Conservation (phyloP, 2,329 filamentous ascomycete species). For the Stachybotrys chlorohalonatus region DNA sequence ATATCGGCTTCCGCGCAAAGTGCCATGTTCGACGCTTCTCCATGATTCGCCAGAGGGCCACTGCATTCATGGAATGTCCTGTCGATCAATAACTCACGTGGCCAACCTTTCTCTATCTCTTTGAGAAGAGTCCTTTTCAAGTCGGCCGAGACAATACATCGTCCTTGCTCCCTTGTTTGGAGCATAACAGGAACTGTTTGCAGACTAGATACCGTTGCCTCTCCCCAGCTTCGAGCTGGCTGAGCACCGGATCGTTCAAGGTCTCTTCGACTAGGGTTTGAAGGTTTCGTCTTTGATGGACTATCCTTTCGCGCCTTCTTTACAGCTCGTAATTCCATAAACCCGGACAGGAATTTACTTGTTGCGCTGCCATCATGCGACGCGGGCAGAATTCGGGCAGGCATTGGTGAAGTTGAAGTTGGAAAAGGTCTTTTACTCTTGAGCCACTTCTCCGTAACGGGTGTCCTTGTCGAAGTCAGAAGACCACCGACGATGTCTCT, state of each 20-base stretch:
- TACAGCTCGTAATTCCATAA: conserved; percentile 19
- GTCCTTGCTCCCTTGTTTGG: conserved; percentile 2
- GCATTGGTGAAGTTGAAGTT: too few species aligned
- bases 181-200: too few species aligned
- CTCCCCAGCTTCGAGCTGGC: neutral
- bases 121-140: conserved; percentile 38
- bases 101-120: conserved; percentile 38
- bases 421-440: too few species aligned
- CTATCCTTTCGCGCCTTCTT: conserved; percentile 11
- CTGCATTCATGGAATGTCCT: conserved; percentile 41
- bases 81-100: conserved; percentile 45
- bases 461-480: too few species aligned
- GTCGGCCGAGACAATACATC: conserved; percentile 42
- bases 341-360: conserved; percentile 17
- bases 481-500: too few species aligned
- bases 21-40: neutral
- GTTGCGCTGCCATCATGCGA: conserved; percentile 12
- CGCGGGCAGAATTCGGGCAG: conserved; percentile 5
- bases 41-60: neutral
- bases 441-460: too few species aligned
- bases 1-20: conserved; percentile 60
- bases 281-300: neutral
- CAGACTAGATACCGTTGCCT: too few species aligned
- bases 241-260: too few species aligned
- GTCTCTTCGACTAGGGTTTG: too few species aligned